Conservation (phyloP, 129 eudicot genomes). For the Glebionis coronaria region DNA sequence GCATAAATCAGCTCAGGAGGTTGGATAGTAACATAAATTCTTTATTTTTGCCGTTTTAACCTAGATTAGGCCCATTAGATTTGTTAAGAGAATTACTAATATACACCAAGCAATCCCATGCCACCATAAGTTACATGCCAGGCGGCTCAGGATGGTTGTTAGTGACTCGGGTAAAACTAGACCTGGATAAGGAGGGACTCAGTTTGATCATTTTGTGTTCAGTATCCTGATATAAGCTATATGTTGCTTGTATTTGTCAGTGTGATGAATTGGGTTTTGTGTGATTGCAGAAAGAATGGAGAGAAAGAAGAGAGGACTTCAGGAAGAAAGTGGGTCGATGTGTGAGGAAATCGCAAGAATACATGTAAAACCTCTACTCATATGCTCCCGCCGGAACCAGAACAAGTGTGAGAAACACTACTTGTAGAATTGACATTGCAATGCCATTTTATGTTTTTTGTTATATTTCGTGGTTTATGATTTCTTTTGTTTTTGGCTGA, state of each 20-base stretch:
- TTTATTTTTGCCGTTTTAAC: too few relatives aligned
- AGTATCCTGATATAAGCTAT: background rate
- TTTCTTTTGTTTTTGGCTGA: constrained; percentile 2
- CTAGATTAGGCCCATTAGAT: too few relatives aligned
- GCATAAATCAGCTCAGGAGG: too few relatives aligned
- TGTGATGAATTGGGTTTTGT: background rate
- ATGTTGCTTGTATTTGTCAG: background rate
- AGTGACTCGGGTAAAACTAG: too few relatives aligned
- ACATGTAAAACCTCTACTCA: constrained; percentile 16
- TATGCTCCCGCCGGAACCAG: background rate
- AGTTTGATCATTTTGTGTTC: too few relatives aligned
- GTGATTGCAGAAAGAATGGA: constrained; percentile 55
- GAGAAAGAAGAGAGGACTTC: constrained; percentile 57
- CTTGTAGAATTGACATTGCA: constrained; percentile 18
- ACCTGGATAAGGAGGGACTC: too few relatives aligned
- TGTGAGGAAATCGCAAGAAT: constrained; percentile 61
- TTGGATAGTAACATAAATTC: too few relatives aligned
- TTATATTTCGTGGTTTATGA: background rate
- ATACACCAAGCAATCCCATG: too few relatives aligned
- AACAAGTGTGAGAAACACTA: constrained; percentile 2
- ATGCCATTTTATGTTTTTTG: constrained; percentile 9
- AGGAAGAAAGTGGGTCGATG: constrained; percentile 56
- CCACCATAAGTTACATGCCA: too few relatives aligned
- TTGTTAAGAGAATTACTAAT: too few relatives aligned
- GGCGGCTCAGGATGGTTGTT: too few relatives aligned